Percentiles rank a stretch among this genome's conserved stretches.
Conservation (phyloP, 2,329 filamentous ascomycete genomes). For the Ophiostoma himal-ulmi region DNA sequence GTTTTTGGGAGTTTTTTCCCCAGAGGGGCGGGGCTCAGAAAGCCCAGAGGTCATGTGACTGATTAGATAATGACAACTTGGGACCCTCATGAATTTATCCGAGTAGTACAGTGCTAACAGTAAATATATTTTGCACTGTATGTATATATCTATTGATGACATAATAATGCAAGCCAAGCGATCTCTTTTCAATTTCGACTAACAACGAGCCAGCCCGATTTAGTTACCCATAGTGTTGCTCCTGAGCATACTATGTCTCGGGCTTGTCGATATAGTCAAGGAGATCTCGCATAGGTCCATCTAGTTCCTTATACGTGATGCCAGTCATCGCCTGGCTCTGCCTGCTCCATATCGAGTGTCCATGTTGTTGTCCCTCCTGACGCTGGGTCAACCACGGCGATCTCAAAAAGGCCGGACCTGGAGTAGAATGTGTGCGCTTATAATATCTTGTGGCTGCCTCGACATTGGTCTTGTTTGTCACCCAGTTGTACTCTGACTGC, state of each 20-base stretch:
- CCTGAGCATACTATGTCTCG: not conserved
- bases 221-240: not conserved
- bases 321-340: not conserved
- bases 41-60: conserved; percentile 15
- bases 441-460: not conserved
- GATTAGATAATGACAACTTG: conserved; percentile 3
- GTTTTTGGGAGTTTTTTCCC: conserved; percentile 12
- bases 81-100: not conserved
- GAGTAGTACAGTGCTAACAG: not conserved
- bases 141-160: not conserved
- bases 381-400: not conserved
- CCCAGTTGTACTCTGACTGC: not conserved
- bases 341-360: too few relatives aligned
- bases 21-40: conserved; percentile 23
- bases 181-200: not conserved
- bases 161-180: not conserved
- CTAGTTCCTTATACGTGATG: not conserved
- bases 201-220: not conserved
- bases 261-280: conserved; percentile 10
- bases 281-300: conserved; percentile 4
- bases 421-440: not conserved
- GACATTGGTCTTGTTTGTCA: not conserved
- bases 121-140: not conserved
- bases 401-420: not conserved
- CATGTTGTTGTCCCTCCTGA: too few relatives aligned